These are phyloP conservation scores for Fusarium gaditjirri DNA, from an alignment of 2,329 filamentous ascomycete species.

Conservation along the genomic window DNA sequence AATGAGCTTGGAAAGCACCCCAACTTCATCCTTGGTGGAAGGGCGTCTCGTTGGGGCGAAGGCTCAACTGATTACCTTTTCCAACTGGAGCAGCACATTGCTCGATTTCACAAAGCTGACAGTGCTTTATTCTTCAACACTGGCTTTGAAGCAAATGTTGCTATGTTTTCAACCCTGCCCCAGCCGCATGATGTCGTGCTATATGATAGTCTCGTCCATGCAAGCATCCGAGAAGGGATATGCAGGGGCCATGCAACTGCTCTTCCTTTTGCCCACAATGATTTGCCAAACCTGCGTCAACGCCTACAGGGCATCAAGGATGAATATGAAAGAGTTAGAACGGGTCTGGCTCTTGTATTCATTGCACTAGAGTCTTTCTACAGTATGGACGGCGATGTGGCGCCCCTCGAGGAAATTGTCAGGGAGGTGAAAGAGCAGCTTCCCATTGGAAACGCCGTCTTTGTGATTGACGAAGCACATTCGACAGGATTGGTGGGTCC, in stretches of 20 bases:
- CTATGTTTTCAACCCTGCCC: background rate
- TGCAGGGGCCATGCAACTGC: background rate
- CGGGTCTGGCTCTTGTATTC: background rate
- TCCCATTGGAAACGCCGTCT: background rate
- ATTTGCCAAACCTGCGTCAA: background rate
- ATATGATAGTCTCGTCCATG: background rate
- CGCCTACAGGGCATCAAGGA: background rate
- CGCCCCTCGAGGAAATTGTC: background rate
- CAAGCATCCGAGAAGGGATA: background rate
- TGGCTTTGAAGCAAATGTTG: constrained; percentile 1
- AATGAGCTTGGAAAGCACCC: background rate
- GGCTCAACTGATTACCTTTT: background rate
- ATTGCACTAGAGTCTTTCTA: background rate
- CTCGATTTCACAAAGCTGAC: background rate
- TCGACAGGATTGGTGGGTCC: background rate
- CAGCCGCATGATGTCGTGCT: background rate
- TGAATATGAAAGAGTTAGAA: background rate
- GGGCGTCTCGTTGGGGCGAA: background rate
- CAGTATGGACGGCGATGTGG: background rate
- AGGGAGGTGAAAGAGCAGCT: background rate
- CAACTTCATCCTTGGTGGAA: background rate
- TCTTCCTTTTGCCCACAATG: background rate
- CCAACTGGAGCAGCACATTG: background rate
- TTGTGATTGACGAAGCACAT: background rate
- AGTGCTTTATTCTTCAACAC: constrained; percentile 2